Conservation (phyloP, 768 basidiomycete genomes). For the Leccinum rimulosum region DNA sequence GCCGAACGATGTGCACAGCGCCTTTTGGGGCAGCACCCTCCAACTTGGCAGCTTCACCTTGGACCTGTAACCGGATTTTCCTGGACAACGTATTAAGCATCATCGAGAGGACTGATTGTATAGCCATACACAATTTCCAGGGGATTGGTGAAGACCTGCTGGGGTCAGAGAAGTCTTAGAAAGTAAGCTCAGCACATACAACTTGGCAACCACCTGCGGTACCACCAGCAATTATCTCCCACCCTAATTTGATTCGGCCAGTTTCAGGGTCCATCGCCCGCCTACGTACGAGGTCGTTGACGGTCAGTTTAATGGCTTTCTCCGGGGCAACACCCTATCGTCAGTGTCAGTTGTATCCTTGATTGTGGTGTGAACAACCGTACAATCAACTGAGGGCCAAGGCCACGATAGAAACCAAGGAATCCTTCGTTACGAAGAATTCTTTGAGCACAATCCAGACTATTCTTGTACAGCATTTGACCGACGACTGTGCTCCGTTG, state of each 20-base stretch:
- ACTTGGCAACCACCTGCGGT: slow-evolving; percentile 97
- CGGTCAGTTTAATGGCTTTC: slow-evolving; percentile 97
- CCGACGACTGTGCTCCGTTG: slow-evolving; percentile 96
- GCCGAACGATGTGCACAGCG: slow-evolving; percentile 88
- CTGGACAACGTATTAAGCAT: slow-evolving; percentile 36
- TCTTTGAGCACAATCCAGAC: slow-evolving; percentile 88
- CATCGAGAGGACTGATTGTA: not conserved
- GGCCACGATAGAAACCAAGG: slow-evolving; percentile 93
- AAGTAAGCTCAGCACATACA: slow-evolving; percentile 48
- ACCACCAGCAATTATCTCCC: slow-evolving; percentile 92
- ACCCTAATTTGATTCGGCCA: slow-evolving; percentile 85
- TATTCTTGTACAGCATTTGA: slow-evolving; percentile 96
- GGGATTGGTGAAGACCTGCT: slow-evolving; percentile 93
- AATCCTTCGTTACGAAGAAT: slow-evolving; percentile 95
- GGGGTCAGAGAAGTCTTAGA: slow-evolving; percentile 15
- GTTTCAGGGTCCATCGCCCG: slow-evolving; percentile 92
- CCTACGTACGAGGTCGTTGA: slow-evolving; percentile 87
- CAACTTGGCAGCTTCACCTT: slow-evolving; percentile 89
- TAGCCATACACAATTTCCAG: slow-evolving; percentile 84
- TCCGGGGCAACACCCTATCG: slow-evolving; percentile 89
- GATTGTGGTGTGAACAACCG: slow-evolving; percentile 14
- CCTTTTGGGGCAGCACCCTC: slow-evolving; percentile 82
- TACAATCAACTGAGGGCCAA: slow-evolving; percentile 92
- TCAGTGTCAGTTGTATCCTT: slow-evolving; percentile 9
- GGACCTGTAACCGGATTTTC: slow-evolving; percentile 93